phyloP scores from a whole-genome alignment of 1,284 basidiomycete genomes.

The Irpex lacteus region DNA sequence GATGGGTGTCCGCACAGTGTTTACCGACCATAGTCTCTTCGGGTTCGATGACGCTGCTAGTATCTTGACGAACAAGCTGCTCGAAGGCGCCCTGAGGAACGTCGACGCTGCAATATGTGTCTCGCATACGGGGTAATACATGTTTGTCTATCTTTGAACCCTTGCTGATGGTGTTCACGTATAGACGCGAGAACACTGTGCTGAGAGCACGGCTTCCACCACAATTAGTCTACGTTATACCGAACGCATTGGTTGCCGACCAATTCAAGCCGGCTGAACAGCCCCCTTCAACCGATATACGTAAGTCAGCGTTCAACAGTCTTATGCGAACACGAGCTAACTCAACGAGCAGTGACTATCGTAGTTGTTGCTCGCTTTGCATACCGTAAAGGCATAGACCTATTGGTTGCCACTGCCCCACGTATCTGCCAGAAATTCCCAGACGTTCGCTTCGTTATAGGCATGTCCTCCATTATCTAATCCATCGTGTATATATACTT shows the following conservation, averaged over 20 bases:
- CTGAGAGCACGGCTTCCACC: constrained; percentile 75
- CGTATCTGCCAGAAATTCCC: constrained; percentile 84
- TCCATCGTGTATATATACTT: neutral
- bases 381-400: constrained; percentile 96
- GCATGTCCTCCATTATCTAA: constrained; percentile 37
- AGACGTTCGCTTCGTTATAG: constrained; percentile 86
- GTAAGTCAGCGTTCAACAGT: constrained; percentile 39
- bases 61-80: constrained; percentile 94
- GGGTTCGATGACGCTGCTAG: constrained; percentile 96
- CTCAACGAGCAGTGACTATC: constrained; percentile 70
- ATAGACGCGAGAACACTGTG: constrained; percentile 91
- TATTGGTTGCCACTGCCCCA: constrained; percentile 91
- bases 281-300: constrained; percentile 46
- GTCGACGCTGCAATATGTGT: constrained; percentile 96
- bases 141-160: neutral
- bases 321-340: neutral
- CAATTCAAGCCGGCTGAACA: constrained; percentile 70
- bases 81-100: constrained; percentile 84
- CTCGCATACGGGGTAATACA: constrained; percentile 87
- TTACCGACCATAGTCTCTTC: constrained; percentile 97
- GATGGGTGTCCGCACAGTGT: constrained; percentile 83
- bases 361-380: constrained; percentile 94
- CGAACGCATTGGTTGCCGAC: constrained; percentile 89
- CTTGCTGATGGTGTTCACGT: constrained; percentile 3
- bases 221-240: constrained; percentile 82